phyloP scores from a whole-genome alignment of 495 filamentous ascomycete species.

The Xylaria flabelliformis region DNA sequence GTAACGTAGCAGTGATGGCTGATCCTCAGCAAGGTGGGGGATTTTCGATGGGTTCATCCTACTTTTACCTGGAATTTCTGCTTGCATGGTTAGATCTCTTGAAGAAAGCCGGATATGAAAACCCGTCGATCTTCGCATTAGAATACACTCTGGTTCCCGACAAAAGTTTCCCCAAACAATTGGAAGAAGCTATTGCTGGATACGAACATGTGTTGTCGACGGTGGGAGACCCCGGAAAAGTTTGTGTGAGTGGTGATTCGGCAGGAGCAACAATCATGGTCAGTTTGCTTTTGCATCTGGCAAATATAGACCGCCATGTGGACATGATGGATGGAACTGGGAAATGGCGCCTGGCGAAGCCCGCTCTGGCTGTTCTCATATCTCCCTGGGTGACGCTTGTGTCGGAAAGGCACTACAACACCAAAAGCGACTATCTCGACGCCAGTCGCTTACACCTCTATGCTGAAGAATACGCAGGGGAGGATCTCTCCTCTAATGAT shows the following conservation, averaged over 20 bases:
- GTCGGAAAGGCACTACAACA: conserved; percentile 61
- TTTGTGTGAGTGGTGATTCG: conserved; percentile 75
- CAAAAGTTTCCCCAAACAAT: conserved; percentile 68
- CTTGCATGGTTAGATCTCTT: conserved; percentile 67
- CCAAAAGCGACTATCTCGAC: conserved; percentile 67
- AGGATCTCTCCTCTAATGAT: conserved; percentile 52
- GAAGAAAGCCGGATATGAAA: conserved; percentile 63
- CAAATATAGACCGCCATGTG: conserved; percentile 34
- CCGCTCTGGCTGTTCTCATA: conserved; percentile 60
- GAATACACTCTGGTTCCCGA: conserved; percentile 84
- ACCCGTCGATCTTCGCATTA: conserved; percentile 78
- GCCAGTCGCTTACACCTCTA: conserved; percentile 62
- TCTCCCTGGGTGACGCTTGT: conserved; percentile 68
- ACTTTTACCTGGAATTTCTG: conserved; percentile 84
- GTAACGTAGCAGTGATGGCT: conserved; percentile 15
- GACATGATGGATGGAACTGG: conserved; percentile 40
- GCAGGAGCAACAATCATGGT: conserved; percentile 74
- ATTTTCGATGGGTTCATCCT: conserved; percentile 76
- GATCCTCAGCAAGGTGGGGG: conserved; percentile 63
- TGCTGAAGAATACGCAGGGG: conserved; percentile 67
- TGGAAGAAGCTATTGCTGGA: conserved; percentile 67
- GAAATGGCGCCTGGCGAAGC: conserved; percentile 40
- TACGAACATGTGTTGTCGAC: conserved; percentile 69
- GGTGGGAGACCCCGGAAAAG: conserved; percentile 56
- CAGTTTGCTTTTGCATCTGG: conserved; percentile 67